phyloP scores from a whole-genome alignment of 2,329 filamentous ascomycete genomes.

The Coccinonectria pachysandricola region DNA sequence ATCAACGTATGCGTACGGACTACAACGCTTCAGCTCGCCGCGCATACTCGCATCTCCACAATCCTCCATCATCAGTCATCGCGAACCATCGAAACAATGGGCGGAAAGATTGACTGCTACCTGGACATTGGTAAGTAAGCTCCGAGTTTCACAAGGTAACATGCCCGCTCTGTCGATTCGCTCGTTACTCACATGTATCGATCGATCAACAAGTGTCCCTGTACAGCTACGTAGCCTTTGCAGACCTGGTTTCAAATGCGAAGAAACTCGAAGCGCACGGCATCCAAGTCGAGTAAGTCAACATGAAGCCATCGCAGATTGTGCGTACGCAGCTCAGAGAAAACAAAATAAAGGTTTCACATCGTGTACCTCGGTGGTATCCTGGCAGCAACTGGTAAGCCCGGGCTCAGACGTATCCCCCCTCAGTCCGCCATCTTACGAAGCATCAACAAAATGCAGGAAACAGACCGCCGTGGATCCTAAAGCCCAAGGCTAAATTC shows the following conservation, averaged over 20 bases:
- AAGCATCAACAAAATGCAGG: constrained; percentile 30
- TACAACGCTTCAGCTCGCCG: no score
- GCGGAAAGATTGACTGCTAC: constrained; percentile 53
- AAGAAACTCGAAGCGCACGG: constrained; percentile 44
- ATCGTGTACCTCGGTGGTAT: constrained; percentile 64
- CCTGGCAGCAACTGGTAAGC: constrained; percentile 46
- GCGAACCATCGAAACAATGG: no score
- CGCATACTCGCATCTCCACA: no score
- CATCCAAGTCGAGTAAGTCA: constrained; percentile 54
- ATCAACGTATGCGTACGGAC: no score
- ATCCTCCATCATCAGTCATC: no score
- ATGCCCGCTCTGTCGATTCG: no score
- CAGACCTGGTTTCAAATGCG: constrained; percentile 47
- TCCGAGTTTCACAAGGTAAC: no score
- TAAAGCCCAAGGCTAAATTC: constrained; percentile 57
- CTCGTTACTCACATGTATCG: neutral
- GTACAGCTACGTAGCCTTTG: constrained; percentile 47
- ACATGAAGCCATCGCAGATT: neutral
- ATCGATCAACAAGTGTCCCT: constrained; percentile 45
- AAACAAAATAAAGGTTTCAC: constrained; percentile 41
- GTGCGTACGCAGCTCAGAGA: constrained; percentile 1
- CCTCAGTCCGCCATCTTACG: no score
- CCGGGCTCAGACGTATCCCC: no score
- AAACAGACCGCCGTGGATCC: constrained; percentile 65
- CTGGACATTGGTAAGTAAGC: constrained; percentile 50